Evolutionary conservation across 495 filamentous ascomycete genomes (phyloP), one percentile per base, ranked within the genome.

Genomic region (Aspergillus funiculosus): DNA sequence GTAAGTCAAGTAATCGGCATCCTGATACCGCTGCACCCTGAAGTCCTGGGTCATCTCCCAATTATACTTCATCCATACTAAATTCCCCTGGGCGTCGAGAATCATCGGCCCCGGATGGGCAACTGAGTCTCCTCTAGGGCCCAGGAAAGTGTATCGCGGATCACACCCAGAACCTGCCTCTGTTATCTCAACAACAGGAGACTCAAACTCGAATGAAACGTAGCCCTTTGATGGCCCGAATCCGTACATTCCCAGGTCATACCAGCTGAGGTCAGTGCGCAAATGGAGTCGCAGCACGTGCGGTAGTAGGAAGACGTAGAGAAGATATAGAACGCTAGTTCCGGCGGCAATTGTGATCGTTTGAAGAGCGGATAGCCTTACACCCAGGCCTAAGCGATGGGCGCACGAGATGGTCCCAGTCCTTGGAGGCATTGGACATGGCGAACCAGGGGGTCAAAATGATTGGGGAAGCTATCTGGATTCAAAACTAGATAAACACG

Each of bases 1-100:
- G 42, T 73, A 79, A 3, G 75, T 75, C 35, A 80, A 29, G 48
- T 71, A 76, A 9, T 70, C 62, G 37, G 69, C 48, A 25, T 61
- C 70, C 40, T 59, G 66, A 22, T 72, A 77, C 8, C 54, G 57
- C 24, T 72, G 71, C 0, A 74, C 61, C 44, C 66, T 64, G 43
- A 75, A 63, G 37, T 74, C 69, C 32, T 76, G 72, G 0, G 69
- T 64, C n/a, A 63, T 65, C 2, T 58, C 64, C 51, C 55, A 60
- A 9, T 63, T 61, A 15, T 59, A 52, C 43, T 72, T 57, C 31
- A 60, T 64, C 69, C 71, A 75, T 15, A 76, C 60, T 30, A 75
- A 43, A 24, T 72, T 58, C 0, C 73, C 73, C 7, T 56, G 43
- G 2, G 60, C 54, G 48, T 75, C 70, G 35, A 74, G 50, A 9